Evolutionary conservation across 1,139 yeast species (phyloP).

Genomic region (Saccharomycopsis hybrid): DNA sequence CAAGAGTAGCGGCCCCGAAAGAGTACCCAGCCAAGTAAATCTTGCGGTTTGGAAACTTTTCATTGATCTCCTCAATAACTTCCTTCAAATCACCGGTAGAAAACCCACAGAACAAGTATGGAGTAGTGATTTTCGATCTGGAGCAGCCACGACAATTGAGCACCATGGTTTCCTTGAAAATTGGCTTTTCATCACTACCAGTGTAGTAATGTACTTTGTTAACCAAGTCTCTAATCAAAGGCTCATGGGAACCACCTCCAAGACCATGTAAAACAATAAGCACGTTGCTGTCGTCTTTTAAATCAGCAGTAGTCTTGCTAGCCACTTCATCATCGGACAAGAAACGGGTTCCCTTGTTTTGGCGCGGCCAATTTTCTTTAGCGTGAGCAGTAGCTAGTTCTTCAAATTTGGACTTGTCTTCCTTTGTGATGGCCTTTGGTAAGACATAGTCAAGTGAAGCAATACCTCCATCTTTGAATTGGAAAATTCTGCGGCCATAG

Average conservation of each 20-base stretch:
- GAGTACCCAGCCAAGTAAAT: conserved; percentile 78
- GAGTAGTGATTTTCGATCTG: conserved; percentile 70
- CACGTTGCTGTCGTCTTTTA: conserved; percentile 37
- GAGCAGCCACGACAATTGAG: conserved; percentile 85
- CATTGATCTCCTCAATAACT: conserved; percentile 45
- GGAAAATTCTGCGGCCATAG: conserved; percentile 71
- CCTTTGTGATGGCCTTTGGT: conserved; percentile 38
- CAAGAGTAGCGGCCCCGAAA: conserved; percentile 76
- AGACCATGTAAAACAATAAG: conserved; percentile 75
- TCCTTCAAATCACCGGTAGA: conserved; percentile 70
- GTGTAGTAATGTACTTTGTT: conserved; percentile 27
- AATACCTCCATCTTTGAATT: conserved; percentile 56
- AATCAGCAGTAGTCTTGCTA: conserved; percentile 28
- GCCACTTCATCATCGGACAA: conserved; percentile 45
- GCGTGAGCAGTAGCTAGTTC: conserved; percentile 39
- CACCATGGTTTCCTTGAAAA: conserved; percentile 52
- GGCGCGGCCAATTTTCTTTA: conserved; percentile 63
- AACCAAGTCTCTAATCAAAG: conserved; percentile 64
- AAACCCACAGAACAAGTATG: conserved; percentile 65
- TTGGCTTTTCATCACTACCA: conserved; percentile 30
- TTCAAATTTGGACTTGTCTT: conserved; percentile 50
- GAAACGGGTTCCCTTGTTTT: conserved; percentile 75
- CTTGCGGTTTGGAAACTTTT: conserved; percentile 62
- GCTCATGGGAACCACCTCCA: conserved; percentile 90
- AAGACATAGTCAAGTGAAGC: conserved; percentile 77